phyloP scores from a whole-genome alignment of 306 rosid genomes.

The Benincasa hispida region DNA sequence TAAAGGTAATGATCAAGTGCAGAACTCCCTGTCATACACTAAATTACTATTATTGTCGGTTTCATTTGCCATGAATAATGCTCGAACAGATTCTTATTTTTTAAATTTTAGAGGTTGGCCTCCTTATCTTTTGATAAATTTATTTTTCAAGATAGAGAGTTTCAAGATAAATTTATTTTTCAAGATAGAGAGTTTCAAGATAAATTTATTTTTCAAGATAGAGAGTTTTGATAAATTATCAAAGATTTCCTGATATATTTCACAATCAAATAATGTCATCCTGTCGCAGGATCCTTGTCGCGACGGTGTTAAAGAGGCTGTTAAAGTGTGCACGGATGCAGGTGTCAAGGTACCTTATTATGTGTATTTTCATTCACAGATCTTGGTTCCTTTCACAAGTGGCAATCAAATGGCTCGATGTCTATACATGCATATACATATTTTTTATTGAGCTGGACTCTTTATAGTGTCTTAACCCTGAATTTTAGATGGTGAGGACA shows the following conservation, averaged over 20 bases:
- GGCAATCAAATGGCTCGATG: not conserved
- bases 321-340: slow-evolving; percentile 53
- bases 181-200: not conserved
- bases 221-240: not conserved
- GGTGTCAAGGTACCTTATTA: slow-evolving; percentile 74
- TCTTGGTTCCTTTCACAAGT: not conserved
- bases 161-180: not conserved
- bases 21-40: not conserved
- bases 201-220: not conserved
- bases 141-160: not conserved
- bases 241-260: not conserved
- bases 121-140: not conserved
- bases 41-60: not conserved
- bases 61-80: not conserved
- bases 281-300: slow-evolving; percentile 87
- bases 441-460: not conserved
- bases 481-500: not conserved
- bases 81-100: not conserved
- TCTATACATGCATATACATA: not conserved
- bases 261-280: not conserved
- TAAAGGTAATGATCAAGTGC: slow-evolving; percentile 48
- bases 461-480: not conserved
- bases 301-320: slow-evolving; percentile 66
- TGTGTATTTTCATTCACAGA: slow-evolving; percentile 9
- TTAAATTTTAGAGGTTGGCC: not conserved